Base-by-base conservation (phyloP, 108 stramenopile species). In the Nitzschia sp. region DNA sequence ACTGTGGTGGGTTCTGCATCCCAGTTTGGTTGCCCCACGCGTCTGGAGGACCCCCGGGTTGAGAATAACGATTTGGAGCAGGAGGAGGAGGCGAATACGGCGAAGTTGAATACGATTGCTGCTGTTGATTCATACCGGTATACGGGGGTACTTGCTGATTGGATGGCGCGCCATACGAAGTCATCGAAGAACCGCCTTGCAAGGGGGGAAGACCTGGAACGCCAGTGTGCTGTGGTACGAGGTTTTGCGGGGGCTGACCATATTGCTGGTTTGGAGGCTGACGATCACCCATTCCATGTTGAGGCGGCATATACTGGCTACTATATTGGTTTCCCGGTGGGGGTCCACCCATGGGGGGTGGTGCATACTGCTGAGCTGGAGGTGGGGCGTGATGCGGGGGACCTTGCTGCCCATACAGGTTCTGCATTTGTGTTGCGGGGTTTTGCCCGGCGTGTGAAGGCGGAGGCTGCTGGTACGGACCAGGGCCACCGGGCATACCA, bases 201-300 rank as follows among this genome's bases (percentile, higher is more conserved):
- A 55, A 28, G 26, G 19, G 57, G 5, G 53, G 45, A 15, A 44
- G 22, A 57, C 27, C 26, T 41, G 29, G 11, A 36, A 55, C 55
- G 13, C 56, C 38, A 35, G 27, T 29, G 25, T 72, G 71, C 22
- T 66, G 63, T 34, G 59, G 69, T 54, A 31, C 19, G 47, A 71
- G 47, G 57, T 22, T 15, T 32, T 54, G 28, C 41, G 76, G 73
- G 3, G 50, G 64, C 63, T 73, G 78, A 36, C 67, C 65, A 58
- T 58, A 61, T 29, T 66, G 73, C 53, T 63, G 72, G 38, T 41
- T 41, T 4, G 48, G 48, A 41, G 47, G 64, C 9, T 44, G 61
- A 27, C 38, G 19, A 30, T 9, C 26, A 9, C 9, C 16, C 28
- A 19, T 17, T 6, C 47, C 29, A 52, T 32, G 47, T 25, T 21